A percentile compares a stretch with the other conserved stretches of the same genome.
These are phyloP conservation scores for Sphagnum fallax DNA, from an alignment of 228 moss, liverwort and hornwort genomes.

Conservation along the genomic window DNA sequence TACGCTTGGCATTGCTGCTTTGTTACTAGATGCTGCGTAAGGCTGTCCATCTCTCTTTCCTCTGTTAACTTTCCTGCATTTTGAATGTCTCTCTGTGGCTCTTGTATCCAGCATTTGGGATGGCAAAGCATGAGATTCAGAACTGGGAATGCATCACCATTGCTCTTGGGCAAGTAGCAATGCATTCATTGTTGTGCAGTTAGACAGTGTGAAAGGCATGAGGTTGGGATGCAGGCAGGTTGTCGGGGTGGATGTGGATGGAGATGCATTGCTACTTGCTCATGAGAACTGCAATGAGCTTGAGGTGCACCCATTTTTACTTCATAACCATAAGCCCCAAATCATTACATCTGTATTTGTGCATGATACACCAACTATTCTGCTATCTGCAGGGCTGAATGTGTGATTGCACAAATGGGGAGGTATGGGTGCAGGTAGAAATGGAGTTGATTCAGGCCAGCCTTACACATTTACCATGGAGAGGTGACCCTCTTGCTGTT, in stretches of 20 bases:
- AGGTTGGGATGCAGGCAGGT: constrained; percentile 51
- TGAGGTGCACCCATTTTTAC: constrained; percentile 28
- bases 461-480: constrained; percentile 49
- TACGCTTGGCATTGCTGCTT: constrained; percentile 83
- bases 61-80: neutral
- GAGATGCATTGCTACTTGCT: constrained; percentile 75
- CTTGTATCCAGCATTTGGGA: no score
- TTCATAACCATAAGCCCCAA: neutral
- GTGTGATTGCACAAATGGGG: neutral
- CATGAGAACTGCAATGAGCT: constrained; percentile 56
- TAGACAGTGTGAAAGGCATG: no score
- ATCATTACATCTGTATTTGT: neutral
- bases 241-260: constrained; percentile 85
- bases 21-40: constrained; percentile 82
- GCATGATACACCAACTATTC: neutral
- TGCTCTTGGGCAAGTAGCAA: no score
- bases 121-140: no score
- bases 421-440: constrained; percentile 52
- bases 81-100: neutral
- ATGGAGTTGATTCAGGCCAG: constrained; percentile 77
- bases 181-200: no score
- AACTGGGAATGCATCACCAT: no score
- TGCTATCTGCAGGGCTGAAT: neutral
- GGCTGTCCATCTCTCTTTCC: neutral
- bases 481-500: constrained; percentile 38